phyloP scores from a whole-genome alignment of 2,329 filamentous ascomycete genomes.

The Aspergillus jensenii region DNA sequence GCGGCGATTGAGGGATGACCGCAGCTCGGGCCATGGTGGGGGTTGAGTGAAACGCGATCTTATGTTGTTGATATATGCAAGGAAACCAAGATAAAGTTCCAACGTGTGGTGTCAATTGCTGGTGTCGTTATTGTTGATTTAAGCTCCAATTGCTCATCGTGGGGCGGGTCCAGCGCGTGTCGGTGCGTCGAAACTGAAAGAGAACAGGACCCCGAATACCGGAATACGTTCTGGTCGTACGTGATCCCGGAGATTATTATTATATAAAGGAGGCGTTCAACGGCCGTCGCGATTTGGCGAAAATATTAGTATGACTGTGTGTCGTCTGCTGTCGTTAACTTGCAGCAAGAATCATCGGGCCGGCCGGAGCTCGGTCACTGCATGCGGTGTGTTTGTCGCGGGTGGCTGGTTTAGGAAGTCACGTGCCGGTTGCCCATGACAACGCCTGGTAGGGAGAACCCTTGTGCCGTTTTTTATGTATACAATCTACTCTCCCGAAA shows the following conservation, averaged over 20 bases:
- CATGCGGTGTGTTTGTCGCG: constrained; percentile 2
- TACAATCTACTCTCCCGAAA: too few species aligned
- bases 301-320: background rate
- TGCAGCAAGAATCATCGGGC: constrained; percentile 2
- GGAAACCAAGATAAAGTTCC: background rate
- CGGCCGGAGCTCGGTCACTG: background rate
- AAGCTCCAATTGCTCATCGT: background rate
- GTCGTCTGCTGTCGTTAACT: constrained; percentile 4
- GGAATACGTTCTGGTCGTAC: background rate
- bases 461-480: background rate
- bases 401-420: constrained; percentile 13
- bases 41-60: background rate
- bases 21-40: constrained; percentile 26
- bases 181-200: background rate
- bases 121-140: background rate
- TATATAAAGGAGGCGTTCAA: background rate
- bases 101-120: background rate
- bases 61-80: background rate
- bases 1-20: constrained; percentile 23
- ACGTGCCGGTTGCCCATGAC: constrained; percentile 12
- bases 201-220: background rate
- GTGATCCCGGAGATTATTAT: background rate
- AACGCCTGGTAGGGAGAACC: background rate
- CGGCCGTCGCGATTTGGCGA: constrained; percentile 1
- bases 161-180: background rate